These are phyloP conservation scores for Phoma herbarum DNA, from an alignment of 2,329 filamentous ascomycete genomes.

Conservation along the genomic window DNA sequence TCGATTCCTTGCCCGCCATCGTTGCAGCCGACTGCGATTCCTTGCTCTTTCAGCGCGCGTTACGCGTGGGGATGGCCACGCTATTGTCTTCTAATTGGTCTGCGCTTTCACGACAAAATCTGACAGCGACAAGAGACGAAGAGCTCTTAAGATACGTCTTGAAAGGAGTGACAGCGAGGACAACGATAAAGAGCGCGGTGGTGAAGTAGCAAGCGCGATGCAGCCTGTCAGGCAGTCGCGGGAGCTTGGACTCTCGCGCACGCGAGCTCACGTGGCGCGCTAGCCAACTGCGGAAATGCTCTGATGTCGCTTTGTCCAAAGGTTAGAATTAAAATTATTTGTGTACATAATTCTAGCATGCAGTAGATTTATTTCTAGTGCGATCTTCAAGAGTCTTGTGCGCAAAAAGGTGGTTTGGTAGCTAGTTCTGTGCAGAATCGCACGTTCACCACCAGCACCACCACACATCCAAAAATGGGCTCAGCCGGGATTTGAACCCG, in stretches of 20 bases:
- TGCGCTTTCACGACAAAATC: not conserved
- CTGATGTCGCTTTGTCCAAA: not conserved
- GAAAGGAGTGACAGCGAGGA: not conserved
- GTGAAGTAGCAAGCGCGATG: constrained; percentile 4
- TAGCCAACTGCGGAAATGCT: not conserved
- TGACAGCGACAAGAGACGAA: not conserved
- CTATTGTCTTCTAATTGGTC: not conserved
- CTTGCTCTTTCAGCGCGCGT: constrained; percentile 16
- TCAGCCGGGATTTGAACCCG: constrained; percentile 24
- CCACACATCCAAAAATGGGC: constrained; percentile 8
- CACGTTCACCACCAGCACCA: not conserved
- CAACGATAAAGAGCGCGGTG: constrained; percentile 10
- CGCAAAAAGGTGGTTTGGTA: not conserved
- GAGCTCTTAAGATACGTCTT: not conserved
- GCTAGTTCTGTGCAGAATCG: not conserved
- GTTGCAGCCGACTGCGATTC: constrained; percentile 2
- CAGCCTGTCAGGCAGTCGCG: constrained; percentile 42
- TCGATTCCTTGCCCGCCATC: constrained; percentile 95
- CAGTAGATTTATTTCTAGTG: not conserved
- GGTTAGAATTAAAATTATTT: not conserved
- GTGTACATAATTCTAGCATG: too few species aligned
- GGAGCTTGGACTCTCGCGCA: constrained; percentile 25
- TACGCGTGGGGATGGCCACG: not conserved
- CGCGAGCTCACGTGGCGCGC: constrained; percentile 17
- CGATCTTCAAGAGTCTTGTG: not conserved